A percentile compares a stretch with the other conserved stretches of the same genome.
These are phyloP conservation scores for Amaranthus hypochondriacus DNA, from an alignment of 148 eudicot genomes.

Conservation along the genomic window DNA sequence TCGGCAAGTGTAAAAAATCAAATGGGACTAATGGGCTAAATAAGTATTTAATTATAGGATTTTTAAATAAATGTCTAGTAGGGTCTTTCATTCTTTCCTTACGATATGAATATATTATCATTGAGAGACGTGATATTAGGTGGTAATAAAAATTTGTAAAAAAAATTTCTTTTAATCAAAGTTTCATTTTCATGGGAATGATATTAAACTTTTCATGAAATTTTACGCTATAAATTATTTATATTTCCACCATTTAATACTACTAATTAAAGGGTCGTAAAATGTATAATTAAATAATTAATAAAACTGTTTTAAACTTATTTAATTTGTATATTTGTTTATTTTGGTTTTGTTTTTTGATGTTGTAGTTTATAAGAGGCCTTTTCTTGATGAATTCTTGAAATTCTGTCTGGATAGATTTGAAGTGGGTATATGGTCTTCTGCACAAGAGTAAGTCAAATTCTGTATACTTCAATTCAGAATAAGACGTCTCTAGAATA, in stretches of 20 bases:
- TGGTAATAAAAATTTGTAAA: too few species aligned
- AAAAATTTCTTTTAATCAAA: too few species aligned
- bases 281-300: neutral
- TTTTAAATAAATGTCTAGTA: too few species aligned
- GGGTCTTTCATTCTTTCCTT: too few species aligned
- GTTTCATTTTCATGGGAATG: neutral
- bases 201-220: neutral
- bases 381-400: constrained; percentile 41
- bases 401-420: constrained; percentile 48
- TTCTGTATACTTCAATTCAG: too few species aligned
- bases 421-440: constrained; percentile 63
- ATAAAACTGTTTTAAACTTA: too few species aligned
- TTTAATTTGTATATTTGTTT: neutral
- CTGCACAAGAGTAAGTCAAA: constrained; percentile 40
- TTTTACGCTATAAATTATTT: too few species aligned
- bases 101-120: too few species aligned
- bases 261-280: neutral
- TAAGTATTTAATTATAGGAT: too few species aligned
- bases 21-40: too few species aligned
- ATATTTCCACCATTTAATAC: neutral
- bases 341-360: neutral
- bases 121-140: too few species aligned
- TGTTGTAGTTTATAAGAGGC: constrained; percentile 45
- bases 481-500: neutral
- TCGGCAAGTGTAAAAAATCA: too few species aligned